Evolutionary conservation across 1,284 basidiomycete species (phyloP).

Genomic region (Moesziomyces globuligerus): DNA sequence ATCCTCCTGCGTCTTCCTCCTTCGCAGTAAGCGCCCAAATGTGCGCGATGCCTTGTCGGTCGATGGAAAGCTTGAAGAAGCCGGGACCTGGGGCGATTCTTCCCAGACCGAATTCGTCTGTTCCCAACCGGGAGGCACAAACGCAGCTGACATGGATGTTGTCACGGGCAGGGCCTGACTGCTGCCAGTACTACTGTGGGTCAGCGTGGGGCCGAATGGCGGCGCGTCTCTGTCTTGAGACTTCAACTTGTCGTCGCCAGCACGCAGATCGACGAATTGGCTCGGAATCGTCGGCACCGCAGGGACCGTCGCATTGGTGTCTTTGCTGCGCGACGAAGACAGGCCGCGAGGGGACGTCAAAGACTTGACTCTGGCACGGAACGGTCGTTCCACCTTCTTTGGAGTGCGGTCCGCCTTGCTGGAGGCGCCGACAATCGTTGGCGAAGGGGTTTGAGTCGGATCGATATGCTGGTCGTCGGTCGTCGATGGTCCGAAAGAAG

Average conservation of each 20-base stretch:
- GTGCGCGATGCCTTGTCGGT: constrained; percentile 18
- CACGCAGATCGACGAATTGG: constrained; percentile 1
- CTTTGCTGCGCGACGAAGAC: constrained; percentile 24
- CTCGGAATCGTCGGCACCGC: constrained; percentile 21
- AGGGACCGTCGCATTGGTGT: constrained; percentile 5
- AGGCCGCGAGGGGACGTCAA: constrained; percentile 24
- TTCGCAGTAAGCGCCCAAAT: constrained; percentile 22
- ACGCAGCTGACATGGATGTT: constrained; percentile 4
- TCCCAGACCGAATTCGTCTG: constrained; percentile 26
- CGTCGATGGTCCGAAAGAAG: constrained; percentile 4
- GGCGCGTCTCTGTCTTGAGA: background rate
- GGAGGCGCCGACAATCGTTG: background rate
- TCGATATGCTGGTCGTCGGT: constrained; percentile 1
- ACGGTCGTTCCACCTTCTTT: constrained; percentile 18
- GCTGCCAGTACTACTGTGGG: background rate
- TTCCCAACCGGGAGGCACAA: constrained; percentile 7
- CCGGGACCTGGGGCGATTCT: constrained; percentile 14
- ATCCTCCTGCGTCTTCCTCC: constrained; percentile 22
- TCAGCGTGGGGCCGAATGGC: background rate
- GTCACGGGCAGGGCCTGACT: background rate
- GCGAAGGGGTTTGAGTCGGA: background rate
- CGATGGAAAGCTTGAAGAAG: constrained; percentile 20
- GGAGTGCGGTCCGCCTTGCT: background rate
- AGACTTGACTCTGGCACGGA: constrained; percentile 31
- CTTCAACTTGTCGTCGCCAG: background rate